Percentiles rank a stretch among this genome's conserved stretches.
phyloP scores from a whole-genome alignment of 2,329 filamentous ascomycete species.

The Leptoxyphium fumago region DNA sequence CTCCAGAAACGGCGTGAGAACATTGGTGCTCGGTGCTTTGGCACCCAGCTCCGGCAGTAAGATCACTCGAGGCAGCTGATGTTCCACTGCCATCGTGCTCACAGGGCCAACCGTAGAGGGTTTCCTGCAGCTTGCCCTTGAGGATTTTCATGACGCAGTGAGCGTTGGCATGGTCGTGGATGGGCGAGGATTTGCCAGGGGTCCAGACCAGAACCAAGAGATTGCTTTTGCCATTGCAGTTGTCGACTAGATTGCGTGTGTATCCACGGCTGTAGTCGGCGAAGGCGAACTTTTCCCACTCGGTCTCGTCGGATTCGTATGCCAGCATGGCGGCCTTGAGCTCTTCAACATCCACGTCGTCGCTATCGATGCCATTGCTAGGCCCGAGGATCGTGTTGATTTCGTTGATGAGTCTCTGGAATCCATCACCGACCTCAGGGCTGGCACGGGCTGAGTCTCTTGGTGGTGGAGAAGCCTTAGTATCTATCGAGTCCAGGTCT shows the following conservation, averaged over 20 bases:
- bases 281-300: constrained; percentile 66
- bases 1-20: constrained; percentile 20
- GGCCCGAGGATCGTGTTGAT: constrained; percentile 64
- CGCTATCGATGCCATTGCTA: constrained; percentile 66
- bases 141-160: constrained; percentile 89
- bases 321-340: constrained; percentile 58
- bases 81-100: constrained; percentile 14
- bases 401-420: constrained; percentile 57
- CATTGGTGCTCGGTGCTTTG: constrained; percentile 16
- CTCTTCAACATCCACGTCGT: constrained; percentile 61
- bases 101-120: constrained; percentile 59
- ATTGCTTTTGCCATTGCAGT: constrained; percentile 72
- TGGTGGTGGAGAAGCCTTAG: constrained; percentile 3
- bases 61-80: constrained; percentile 1
- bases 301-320: constrained; percentile 52
- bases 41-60: constrained; percentile 1
- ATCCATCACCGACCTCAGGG: constrained; percentile 23
- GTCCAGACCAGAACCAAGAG: constrained; percentile 78
- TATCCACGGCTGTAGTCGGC: constrained; percentile 57
- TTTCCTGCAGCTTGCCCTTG: constrained; percentile 65
- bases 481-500: not conserved
- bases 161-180: constrained; percentile 67
- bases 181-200: constrained; percentile 65
- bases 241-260: constrained; percentile 78
- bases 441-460: constrained; percentile 16